A percentile compares a stretch with the other conserved stretches of the same genome.
phyloP scores from a whole-genome alignment of 2,329 filamentous ascomycete species.

The Thelonectria discophora region DNA sequence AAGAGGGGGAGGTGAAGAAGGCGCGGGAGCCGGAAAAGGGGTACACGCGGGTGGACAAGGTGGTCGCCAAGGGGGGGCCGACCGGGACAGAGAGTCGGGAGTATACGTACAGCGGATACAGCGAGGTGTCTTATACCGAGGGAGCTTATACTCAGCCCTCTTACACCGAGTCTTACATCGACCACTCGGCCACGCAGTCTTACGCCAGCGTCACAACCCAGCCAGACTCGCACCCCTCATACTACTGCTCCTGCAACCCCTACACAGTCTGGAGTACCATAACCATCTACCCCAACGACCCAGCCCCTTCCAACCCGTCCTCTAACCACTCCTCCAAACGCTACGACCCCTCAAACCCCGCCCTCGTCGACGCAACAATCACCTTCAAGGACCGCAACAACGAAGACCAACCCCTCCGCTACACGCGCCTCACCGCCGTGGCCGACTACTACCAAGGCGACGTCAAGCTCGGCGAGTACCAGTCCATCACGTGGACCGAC shows the following conservation, averaged over 20 bases:
- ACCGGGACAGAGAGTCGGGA: not conserved
- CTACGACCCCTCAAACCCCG: not conserved
- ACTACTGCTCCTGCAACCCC: not conserved
- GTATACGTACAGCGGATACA: not conserved
- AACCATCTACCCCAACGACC: not conserved
- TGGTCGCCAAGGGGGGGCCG: not conserved
- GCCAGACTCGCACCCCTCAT: not conserved
- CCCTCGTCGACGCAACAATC: not conserved
- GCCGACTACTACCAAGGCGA: not conserved
- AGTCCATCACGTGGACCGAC: slow-evolving; percentile 2
- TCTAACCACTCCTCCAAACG: not conserved
- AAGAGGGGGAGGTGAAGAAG: not conserved
- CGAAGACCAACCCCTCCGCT: not conserved
- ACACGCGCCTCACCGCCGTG: not conserved
- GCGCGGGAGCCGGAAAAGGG: not conserved
- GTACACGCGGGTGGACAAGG: not conserved
- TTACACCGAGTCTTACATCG: too few species aligned
- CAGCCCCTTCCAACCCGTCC: not conserved
- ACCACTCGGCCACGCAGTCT: not conserved
- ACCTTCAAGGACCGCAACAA: not conserved
- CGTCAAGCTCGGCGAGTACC: not conserved
- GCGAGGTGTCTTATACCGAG: too few species aligned
- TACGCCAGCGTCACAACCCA: not conserved
- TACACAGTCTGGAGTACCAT: not conserved
- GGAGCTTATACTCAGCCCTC: too few species aligned